Evolutionary conservation across 23 red algal genomes (phyloP).

Genomic region (Gracilaria vermiculophylla): DNA sequence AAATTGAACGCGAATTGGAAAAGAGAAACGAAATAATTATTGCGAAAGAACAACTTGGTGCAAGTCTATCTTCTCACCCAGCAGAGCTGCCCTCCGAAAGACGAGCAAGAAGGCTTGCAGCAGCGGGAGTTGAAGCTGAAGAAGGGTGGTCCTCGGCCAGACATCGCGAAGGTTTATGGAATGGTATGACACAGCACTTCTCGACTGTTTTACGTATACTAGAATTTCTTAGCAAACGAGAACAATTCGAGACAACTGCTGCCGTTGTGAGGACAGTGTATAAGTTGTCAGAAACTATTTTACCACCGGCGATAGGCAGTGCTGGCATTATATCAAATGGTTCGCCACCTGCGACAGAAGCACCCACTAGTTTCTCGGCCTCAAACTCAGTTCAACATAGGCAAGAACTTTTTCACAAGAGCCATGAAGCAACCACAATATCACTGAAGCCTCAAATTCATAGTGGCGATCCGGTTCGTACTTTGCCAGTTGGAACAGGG

Average conservation of each 20-base stretch:
- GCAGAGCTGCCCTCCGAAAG: background rate
- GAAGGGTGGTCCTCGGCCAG: too few species aligned
- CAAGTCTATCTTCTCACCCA: background rate
- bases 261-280: background rate
- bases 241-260: background rate
- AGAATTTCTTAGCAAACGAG: background rate
- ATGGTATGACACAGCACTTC: background rate
- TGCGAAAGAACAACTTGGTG: background rate
- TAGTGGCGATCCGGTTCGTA: background rate
- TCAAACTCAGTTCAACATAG: background rate
- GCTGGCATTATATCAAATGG: background rate
- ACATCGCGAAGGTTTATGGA: background rate
- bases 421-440: background rate
- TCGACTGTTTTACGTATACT: background rate
- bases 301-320: background rate
- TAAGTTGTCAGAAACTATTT: background rate
- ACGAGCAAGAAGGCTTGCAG: background rate
- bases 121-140: background rate
- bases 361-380: background rate
- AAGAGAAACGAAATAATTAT: conserved; percentile 3
- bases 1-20: background rate
- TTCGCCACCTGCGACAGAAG: background rate
- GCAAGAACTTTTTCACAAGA: background rate
- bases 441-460: background rate
- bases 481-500: background rate